Base-by-base conservation (phyloP, 2,329 filamentous ascomycete genomes). In the Aspergillus felis region DNA sequence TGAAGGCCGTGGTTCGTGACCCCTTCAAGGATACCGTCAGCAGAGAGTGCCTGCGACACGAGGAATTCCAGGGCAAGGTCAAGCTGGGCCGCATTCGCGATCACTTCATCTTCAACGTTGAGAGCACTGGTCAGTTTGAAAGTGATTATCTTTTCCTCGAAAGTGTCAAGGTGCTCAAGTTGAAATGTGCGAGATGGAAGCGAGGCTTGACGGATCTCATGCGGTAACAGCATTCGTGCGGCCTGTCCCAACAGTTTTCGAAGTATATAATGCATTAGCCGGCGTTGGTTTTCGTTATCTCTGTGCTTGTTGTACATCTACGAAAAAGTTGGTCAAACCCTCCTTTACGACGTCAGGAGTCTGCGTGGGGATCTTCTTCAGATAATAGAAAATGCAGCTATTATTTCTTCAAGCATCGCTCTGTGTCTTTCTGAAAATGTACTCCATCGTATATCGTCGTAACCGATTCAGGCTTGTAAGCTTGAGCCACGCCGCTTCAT, bases 41-140 rank as follows among this genome's bases (percentile, higher is more conserved):
- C 76, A 85, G 94, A 64, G 95, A 99, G 78, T 94, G 89, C 69
- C 77, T 99, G 70, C 86, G 94, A 51, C 93, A 99, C 72, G 82
- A 87, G 27, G 94, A 97, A 77, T 97, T 99, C 78, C 86, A 94
- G 76, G 90, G 87, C 71, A 99, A 97, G 81, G 94, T 99, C 62
- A 92, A 92, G 81, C 84, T 99, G 32, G 94, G 94, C 47, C 84
- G 95, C 55, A 81, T 92, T 67, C 83, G 92, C 63, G 94, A 99
- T 74, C 95, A 99, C 78, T 99, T 99, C 75, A 97, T 99, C 76
- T 99, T 94, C 81, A 89, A 87, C 55, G 83, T 99, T 38, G 94
- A 99, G 81, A 97, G 92, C 79, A 88, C 91, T 0, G 95, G 94
- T 5, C 94, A 99, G 78, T 96, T 91, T 81, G 88, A 94, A 58